Evolutionary conservation across 2,329 filamentous ascomycete genomes (phyloP).

Genomic region (Hypoxylon sp.): DNA sequence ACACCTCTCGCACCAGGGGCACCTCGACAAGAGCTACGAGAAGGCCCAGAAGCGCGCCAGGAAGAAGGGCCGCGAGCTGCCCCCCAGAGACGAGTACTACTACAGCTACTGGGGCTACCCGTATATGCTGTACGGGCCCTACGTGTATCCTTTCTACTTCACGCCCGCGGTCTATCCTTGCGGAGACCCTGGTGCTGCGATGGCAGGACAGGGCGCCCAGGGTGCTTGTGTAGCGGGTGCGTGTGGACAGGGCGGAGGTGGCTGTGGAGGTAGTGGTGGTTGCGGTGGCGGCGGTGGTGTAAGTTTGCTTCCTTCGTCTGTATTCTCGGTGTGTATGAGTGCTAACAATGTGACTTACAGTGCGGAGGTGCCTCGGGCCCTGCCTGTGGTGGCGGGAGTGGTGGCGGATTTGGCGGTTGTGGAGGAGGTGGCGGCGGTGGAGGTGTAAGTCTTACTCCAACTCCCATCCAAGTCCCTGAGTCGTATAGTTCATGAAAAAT

Average conservation of each 20-base stretch:
- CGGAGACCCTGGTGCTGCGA: slow-evolving; percentile 57
- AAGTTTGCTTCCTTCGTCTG: slow-evolving; percentile 6
- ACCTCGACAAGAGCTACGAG: slow-evolving; percentile 70
- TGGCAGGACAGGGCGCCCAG: slow-evolving; percentile 55
- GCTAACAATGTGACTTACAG: slow-evolving; percentile 30
- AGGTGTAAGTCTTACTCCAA: slow-evolving; percentile 37
- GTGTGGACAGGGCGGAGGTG: slow-evolving; percentile 56
- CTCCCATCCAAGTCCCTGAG: background rate
- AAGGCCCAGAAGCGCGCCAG: slow-evolving; percentile 66
- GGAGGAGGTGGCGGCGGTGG: slow-evolving; percentile 47
- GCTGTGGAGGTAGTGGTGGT: slow-evolving; percentile 51
- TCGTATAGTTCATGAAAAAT: background rate
- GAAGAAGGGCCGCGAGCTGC: slow-evolving; percentile 65
- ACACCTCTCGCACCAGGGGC: slow-evolving; percentile 51
- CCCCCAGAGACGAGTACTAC: slow-evolving; percentile 65
- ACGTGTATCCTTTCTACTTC: slow-evolving; percentile 63
- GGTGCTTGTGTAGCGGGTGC: slow-evolving; percentile 54
- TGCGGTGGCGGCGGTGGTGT: slow-evolving; percentile 52
- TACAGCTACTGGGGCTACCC: slow-evolving; percentile 67
- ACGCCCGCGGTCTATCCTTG: slow-evolving; percentile 64
- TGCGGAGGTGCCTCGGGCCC: slow-evolving; percentile 42
- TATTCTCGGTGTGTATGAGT: background rate
- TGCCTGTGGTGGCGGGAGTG: slow-evolving; percentile 51
- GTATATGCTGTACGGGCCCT: slow-evolving; percentile 48
- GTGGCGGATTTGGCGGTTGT: slow-evolving; percentile 43